A percentile compares a stretch with the other conserved stretches of the same genome.
These are phyloP conservation scores for Noccaea caerulescens DNA, from an alignment of 345 rosid species.

Conservation along the genomic window DNA sequence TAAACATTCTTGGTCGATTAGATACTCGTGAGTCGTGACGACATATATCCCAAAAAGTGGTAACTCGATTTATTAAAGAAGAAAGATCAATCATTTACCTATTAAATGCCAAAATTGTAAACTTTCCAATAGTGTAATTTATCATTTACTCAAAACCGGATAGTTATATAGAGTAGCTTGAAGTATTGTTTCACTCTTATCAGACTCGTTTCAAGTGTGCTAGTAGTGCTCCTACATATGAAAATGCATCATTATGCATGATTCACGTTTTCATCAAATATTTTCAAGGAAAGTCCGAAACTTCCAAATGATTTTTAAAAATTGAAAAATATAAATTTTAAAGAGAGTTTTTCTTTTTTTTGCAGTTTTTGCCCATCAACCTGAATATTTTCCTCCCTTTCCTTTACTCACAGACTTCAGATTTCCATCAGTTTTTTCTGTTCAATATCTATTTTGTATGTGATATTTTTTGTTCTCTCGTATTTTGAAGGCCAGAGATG, in stretches of 20 bases:
- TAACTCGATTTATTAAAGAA: background rate
- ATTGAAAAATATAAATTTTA: too few species aligned
- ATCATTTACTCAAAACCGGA: background rate
- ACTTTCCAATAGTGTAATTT: background rate
- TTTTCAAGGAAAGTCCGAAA: too few species aligned
- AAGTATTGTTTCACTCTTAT: too few species aligned
- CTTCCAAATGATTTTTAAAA: too few species aligned
- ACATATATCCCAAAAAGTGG: background rate
- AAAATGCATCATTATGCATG: too few species aligned
- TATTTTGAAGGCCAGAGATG: slow-evolving; percentile 4
- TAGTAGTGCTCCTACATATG: too few species aligned
- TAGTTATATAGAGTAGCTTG: background rate
- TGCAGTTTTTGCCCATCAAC: background rate
- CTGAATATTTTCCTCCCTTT: slow-evolving; percentile 1
- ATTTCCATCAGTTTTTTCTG: background rate
- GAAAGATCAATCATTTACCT: background rate
- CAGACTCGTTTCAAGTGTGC: too few species aligned
- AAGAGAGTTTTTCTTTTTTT: background rate
- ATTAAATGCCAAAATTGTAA: background rate
- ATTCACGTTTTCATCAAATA: too few species aligned
- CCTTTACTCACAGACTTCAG: background rate
- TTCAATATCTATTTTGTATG: background rate
- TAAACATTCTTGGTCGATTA: background rate
- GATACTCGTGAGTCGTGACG: background rate
- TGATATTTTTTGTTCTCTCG: background rate